These are phyloP conservation scores for Xylariales sp. DNA, from an alignment of 2,329 filamentous ascomycete species.

Conservation along the genomic window DNA sequence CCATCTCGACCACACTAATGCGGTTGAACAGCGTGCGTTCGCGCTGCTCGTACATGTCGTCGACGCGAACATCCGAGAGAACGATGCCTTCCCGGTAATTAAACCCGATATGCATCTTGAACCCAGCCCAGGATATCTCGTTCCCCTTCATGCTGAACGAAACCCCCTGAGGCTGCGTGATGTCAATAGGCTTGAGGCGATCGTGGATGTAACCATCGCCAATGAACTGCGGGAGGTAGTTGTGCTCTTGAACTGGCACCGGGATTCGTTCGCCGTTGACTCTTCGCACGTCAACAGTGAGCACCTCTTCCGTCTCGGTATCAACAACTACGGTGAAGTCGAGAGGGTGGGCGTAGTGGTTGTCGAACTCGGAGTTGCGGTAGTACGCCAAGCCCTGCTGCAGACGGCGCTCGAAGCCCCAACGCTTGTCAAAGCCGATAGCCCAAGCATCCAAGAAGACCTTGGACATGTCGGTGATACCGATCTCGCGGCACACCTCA, in stretches of 20 bases:
- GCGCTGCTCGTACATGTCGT: constrained; percentile 59
- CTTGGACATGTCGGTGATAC: constrained; percentile 78
- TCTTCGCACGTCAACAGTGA: constrained; percentile 40
- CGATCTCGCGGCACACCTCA: constrained; percentile 69
- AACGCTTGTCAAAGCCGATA: constrained; percentile 76
- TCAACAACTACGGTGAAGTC: constrained; percentile 41
- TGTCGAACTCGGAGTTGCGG: constrained; percentile 66
- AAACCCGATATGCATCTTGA: constrained; percentile 47
- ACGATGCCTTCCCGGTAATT: constrained; percentile 51
- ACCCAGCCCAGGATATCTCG: constrained; percentile 49
- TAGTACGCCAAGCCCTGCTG: constrained; percentile 84
- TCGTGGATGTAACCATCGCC: constrained; percentile 28
- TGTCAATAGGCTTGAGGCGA: constrained; percentile 51
- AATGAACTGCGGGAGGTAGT: constrained; percentile 31
- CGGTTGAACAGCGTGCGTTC: constrained; percentile 66
- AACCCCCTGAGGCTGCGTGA: constrained; percentile 57
- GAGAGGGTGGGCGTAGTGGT: constrained; percentile 61
- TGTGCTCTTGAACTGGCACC: constrained; percentile 34
- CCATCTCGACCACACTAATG: constrained; percentile 72
- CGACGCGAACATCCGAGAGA: constrained; percentile 47
- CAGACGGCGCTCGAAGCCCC: constrained; percentile 65
- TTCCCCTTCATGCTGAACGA: constrained; percentile 47
- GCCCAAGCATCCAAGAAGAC: constrained; percentile 84
- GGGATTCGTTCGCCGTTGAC: constrained; percentile 23
- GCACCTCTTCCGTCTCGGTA: constrained; percentile 37